Evolutionary conservation across 2,329 filamentous ascomycete genomes (phyloP).

Genomic region (Calycina herbarum): DNA sequence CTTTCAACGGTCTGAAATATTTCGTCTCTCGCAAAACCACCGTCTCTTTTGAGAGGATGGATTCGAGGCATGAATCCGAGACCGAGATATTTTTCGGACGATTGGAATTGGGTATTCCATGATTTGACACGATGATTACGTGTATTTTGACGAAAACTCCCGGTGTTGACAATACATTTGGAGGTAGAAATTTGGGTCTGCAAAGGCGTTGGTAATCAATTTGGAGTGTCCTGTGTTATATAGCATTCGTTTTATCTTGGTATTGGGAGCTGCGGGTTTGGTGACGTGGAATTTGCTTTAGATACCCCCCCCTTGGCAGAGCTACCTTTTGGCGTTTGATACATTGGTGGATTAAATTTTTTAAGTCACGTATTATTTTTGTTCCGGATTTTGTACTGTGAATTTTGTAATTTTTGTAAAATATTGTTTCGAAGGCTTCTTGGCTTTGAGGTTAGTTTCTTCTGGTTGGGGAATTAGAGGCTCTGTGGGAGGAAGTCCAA

Average conservation of each 20-base stretch:
- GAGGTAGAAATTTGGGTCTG: conserved; percentile 12
- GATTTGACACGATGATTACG: too few relatives aligned
- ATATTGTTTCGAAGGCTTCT: too few relatives aligned
- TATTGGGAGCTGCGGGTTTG: conserved; percentile 9
- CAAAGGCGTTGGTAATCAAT: conserved; percentile 19
- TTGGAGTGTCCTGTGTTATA: conserved; percentile 14
- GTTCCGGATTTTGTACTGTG: too few relatives aligned
- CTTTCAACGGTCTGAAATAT: not conserved
- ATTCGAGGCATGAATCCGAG: not conserved
- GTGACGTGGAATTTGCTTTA: conserved; percentile 24
- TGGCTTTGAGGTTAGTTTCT: too few relatives aligned
- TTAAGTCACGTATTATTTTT: too few relatives aligned
- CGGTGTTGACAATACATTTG: not conserved
- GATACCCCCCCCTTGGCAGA: conserved; percentile 22
- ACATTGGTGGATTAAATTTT: not conserved
- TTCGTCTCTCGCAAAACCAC: not conserved
- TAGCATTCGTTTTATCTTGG: conserved; percentile 20
- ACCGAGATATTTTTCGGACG: not conserved
- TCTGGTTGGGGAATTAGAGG: too few relatives aligned
- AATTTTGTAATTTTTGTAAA: too few relatives aligned
- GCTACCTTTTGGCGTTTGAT: conserved; percentile 7
- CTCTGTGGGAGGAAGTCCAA: too few relatives aligned
- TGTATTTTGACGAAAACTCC: not conserved
- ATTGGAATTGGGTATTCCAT: not conserved
- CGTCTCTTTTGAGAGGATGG: not conserved